Evolutionary conservation across 75 land plant species (phyloP).

Genomic region (Pinus taeda): DNA sequence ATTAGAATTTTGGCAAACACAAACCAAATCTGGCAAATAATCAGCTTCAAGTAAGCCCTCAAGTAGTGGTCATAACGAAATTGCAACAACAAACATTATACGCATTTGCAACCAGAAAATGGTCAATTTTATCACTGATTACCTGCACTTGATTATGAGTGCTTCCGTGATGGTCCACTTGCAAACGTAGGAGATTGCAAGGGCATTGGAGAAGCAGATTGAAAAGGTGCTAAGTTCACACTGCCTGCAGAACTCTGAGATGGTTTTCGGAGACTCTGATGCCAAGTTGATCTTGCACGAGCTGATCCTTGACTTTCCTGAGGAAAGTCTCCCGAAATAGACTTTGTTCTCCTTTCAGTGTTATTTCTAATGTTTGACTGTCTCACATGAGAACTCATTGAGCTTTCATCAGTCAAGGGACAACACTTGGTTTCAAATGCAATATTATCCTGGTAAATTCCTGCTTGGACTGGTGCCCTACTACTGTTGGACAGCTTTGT

Average conservation of each 20-base stretch:
- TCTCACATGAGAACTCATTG: slow-evolving; percentile 4
- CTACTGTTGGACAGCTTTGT: neutral
- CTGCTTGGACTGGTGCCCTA: slow-evolving; percentile 3
- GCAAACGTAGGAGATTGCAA: slow-evolving; percentile 7
- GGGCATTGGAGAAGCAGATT: neutral
- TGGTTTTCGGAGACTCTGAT: neutral
- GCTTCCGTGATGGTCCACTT: slow-evolving; percentile 5
- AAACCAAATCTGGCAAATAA: no score
- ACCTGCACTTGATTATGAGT: neutral
- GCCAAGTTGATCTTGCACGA: slow-evolving; percentile 8
- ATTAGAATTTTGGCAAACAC: no score
- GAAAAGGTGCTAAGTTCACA: slow-evolving; percentile 9
- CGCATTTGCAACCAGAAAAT: neutral
- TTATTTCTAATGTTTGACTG: slow-evolving; percentile 1
- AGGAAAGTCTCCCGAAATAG: slow-evolving; percentile 10
- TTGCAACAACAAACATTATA: neutral
- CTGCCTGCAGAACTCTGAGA: slow-evolving; percentile 3
- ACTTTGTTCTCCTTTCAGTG: slow-evolving; percentile 9
- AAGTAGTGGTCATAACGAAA: neutral
- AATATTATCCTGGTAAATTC: neutral
- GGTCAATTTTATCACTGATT: neutral
- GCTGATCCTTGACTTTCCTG: slow-evolving; percentile 13
- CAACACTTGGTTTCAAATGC: neutral
- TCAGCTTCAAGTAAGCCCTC: neutral
- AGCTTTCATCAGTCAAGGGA: slow-evolving; percentile 7